Percentiles rank a stretch among this genome's conserved stretches.
Conservation (phyloP, 257 asterid species). For the Solanum chmielewskii region DNA sequence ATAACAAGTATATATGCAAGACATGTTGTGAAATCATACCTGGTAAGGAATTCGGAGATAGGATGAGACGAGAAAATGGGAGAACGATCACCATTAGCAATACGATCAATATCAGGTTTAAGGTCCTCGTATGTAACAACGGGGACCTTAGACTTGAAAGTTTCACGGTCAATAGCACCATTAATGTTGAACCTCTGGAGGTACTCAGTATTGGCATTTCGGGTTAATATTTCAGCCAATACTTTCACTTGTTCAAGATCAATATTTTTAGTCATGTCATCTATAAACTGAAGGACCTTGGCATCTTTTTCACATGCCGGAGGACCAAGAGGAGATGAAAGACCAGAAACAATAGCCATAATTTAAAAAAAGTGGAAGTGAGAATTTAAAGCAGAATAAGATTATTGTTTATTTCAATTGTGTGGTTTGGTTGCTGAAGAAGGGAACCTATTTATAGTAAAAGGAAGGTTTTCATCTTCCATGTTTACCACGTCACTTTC, state of each 20-base stretch:
- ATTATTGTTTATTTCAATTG: background rate
- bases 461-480: background rate
- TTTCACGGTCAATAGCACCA: constrained; percentile 49
- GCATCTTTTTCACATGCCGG: constrained; percentile 45
- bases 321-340: constrained; percentile 19
- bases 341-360: constrained; percentile 36
- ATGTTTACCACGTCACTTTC: background rate
- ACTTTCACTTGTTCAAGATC: constrained; percentile 47
- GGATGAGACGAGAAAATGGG: constrained; percentile 62
- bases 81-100: constrained; percentile 72
- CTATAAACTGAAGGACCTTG: constrained; percentile 47
- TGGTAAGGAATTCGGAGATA: constrained; percentile 75
- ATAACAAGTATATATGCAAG: background rate
- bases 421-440: background rate
- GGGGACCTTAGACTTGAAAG: constrained; percentile 63
- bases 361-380: background rate
- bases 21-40: constrained; percentile 14
- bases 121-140: constrained; percentile 63
- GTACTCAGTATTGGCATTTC: constrained; percentile 58
- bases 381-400: background rate
- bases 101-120: constrained; percentile 59
- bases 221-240: constrained; percentile 42
- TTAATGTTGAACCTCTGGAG: constrained; percentile 26
- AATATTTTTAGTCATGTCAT: constrained; percentile 39
- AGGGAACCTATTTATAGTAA: constrained; percentile 7